phyloP scores from a whole-genome alignment of 257 asterid genomes.

The Jacaranda mimosifolia region DNA sequence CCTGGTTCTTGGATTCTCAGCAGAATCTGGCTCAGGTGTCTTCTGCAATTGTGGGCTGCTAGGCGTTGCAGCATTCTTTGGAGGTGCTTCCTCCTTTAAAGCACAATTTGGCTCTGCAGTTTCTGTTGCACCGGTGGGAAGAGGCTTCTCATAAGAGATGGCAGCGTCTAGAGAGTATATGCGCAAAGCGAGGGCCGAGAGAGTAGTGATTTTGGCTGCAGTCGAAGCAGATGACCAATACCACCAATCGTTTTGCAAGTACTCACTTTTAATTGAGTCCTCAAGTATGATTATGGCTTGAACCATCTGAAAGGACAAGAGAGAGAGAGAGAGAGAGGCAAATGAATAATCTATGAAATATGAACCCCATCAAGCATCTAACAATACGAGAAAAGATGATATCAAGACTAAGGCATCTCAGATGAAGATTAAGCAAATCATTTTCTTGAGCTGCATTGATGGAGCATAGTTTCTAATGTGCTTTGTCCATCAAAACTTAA shows the following conservation, averaged over 20 bases:
- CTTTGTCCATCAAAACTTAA: too few relatives aligned
- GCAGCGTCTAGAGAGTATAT: conserved; percentile 82
- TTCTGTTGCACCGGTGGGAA: conserved; percentile 39
- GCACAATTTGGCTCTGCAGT: conserved; percentile 44
- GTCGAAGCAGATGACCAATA: conserved; percentile 94
- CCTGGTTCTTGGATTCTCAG: conserved; percentile 76
- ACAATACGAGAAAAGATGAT: neutral
- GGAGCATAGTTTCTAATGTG: too few relatives aligned
- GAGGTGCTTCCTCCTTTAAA: conserved; percentile 55
- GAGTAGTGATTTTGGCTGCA: conserved; percentile 78
- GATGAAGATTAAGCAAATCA: too few relatives aligned
- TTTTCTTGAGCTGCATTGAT: too few relatives aligned
- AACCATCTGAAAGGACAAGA: conserved; percentile 69
- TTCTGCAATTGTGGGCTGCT: conserved; percentile 60
- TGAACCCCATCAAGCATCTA: neutral
- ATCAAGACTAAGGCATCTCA: neutral
- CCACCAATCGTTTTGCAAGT: conserved; percentile 85
- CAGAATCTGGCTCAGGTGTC: conserved; percentile 57
- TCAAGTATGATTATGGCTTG: conserved; percentile 77
- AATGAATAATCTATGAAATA: conserved; percentile 9
- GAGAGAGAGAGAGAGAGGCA: neutral
- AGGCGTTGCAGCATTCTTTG: conserved; percentile 41
- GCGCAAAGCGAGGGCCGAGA: conserved; percentile 87
- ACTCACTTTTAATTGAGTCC: conserved; percentile 77
- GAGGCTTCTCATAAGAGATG: conserved; percentile 73